Evolutionary conservation across 2,329 filamentous ascomycete species (phyloP).

Genomic region (Sarocladium oryzae): DNA sequence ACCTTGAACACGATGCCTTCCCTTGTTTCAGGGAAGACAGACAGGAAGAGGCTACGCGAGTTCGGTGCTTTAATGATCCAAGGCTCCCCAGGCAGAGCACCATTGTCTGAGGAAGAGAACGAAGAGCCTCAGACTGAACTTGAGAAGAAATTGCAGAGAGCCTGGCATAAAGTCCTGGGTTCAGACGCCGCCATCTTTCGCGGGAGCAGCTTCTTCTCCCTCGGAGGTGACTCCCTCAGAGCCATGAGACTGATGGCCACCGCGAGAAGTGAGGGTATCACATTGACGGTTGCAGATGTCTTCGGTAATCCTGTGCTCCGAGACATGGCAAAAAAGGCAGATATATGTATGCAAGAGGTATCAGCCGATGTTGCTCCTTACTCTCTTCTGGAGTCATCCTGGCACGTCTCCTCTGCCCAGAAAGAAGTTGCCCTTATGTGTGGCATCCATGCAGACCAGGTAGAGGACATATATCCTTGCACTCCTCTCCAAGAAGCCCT

Average conservation of each 20-base stretch:
- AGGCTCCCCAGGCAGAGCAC: conserved; percentile 25
- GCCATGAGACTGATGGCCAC: conserved; percentile 44
- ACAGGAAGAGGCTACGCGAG: conserved; percentile 41
- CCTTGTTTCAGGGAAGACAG: conserved; percentile 42
- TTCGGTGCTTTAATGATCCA: conserved; percentile 35
- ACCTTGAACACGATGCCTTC: conserved; percentile 39
- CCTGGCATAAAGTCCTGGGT: conserved; percentile 33
- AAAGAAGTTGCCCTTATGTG: conserved; percentile 35
- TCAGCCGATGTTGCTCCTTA: conserved; percentile 28
- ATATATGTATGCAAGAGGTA: conserved; percentile 12
- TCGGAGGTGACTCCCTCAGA: conserved; percentile 45
- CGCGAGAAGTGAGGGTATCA: conserved; percentile 31
- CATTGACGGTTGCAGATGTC: conserved; percentile 37
- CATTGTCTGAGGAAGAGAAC: conserved; percentile 15
- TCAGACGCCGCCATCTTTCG: conserved; percentile 26
- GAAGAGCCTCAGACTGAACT: conserved; percentile 30
- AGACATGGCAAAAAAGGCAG: conserved; percentile 32
- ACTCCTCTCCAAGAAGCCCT: conserved; percentile 48
- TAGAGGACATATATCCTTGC: conserved; percentile 49
- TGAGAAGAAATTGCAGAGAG: conserved; percentile 29
- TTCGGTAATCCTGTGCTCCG: conserved; percentile 38
- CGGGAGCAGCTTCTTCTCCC: conserved; percentile 38
- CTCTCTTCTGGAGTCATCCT: conserved; percentile 30
- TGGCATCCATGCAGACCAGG: conserved; percentile 21
- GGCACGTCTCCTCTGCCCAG: conserved; percentile 26